Conservation (phyloP, 2,329 filamentous ascomycete genomes). For the Zopfia rhizophila region DNA sequence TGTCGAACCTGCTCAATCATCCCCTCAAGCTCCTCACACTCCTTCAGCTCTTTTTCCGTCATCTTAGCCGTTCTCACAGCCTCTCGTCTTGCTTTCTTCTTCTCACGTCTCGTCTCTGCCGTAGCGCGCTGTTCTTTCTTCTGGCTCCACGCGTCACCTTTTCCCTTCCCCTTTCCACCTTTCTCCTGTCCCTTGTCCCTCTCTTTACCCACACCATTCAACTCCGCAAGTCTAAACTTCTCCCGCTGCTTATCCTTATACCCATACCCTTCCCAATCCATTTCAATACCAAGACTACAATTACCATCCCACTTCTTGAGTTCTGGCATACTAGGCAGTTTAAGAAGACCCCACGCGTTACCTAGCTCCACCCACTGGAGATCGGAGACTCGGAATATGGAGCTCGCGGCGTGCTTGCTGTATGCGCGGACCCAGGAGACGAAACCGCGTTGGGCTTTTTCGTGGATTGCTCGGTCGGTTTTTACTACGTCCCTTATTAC, state of each 20-base stretch:
- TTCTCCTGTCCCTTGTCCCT: conserved; percentile 36
- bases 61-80: conserved; percentile 39
- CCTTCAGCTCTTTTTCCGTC: conserved; percentile 39
- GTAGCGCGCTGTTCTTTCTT: conserved; percentile 47
- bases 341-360: conserved; percentile 84
- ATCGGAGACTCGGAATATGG: conserved; percentile 86
- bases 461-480: conserved; percentile 75
- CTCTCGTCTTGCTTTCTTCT: conserved; percentile 44
- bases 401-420: conserved; percentile 87
- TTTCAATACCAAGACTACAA: conserved; percentile 50
- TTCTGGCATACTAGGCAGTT: conserved; percentile 94
- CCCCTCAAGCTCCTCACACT: conserved; percentile 34
- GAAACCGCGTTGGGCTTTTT: conserved; percentile 90
- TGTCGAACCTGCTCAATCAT: conserved; percentile 40
- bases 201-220: conserved; percentile 36
- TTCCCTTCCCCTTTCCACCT: conserved; percentile 37
- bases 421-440: conserved; percentile 95
- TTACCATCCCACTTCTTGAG: conserved; percentile 60
- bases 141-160: conserved; percentile 46
- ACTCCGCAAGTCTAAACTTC: conserved; percentile 51
- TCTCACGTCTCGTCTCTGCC: conserved; percentile 46
- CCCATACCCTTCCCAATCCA: conserved; percentile 53
- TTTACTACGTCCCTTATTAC: conserved; percentile 70
- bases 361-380: conserved; percentile 87
- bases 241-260: conserved; percentile 60